These are phyloP conservation scores for Leucogyrophana mollusca DNA, from an alignment of 768 basidiomycete genomes.

Conservation along the genomic window DNA sequence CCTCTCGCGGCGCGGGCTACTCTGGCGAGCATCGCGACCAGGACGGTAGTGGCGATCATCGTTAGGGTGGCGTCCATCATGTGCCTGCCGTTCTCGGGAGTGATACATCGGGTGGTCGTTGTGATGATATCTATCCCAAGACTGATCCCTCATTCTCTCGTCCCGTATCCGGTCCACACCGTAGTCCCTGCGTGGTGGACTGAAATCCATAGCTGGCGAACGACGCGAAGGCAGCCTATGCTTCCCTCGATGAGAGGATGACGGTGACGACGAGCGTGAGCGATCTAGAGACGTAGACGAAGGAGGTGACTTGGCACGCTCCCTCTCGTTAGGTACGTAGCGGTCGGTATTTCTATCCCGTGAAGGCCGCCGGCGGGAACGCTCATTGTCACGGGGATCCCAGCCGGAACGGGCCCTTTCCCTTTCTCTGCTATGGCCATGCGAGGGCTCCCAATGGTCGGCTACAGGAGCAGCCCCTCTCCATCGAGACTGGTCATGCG, in stretches of 20 bases:
- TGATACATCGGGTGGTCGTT: conserved; percentile 15
- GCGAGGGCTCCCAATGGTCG: conserved; percentile 25
- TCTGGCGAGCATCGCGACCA: conserved; percentile 5
- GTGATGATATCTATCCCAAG: conserved; percentile 28
- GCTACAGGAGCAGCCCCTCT: background rate
- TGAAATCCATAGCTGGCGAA: conserved; percentile 35
- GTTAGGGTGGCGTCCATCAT: background rate
- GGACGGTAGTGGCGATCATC: conserved; percentile 14
- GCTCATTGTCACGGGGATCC: conserved; percentile 14
- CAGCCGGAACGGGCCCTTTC: conserved; percentile 23
- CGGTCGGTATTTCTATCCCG: conserved; percentile 26
- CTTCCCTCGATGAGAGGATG: conserved; percentile 30
- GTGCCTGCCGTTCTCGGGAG: conserved; percentile 5
- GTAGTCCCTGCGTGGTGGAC: conserved; percentile 37
- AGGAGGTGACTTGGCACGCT: conserved; percentile 13
- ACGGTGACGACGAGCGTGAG: conserved; percentile 41
- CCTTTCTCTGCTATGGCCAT: conserved; percentile 21
- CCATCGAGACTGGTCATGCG: conserved; percentile 9
- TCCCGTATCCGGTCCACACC: conserved; percentile 33
- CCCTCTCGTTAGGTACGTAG: conserved; percentile 15
- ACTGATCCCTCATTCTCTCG: conserved; percentile 35
- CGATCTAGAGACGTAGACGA: conserved; percentile 29
- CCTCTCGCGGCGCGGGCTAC: conserved; percentile 9
- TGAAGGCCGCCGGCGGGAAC: conserved; percentile 14
- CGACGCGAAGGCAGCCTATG: conserved; percentile 35